These are phyloP conservation scores for Vachellia collinsii DNA, from an alignment of 306 rosid species.

Conservation along the genomic window DNA sequence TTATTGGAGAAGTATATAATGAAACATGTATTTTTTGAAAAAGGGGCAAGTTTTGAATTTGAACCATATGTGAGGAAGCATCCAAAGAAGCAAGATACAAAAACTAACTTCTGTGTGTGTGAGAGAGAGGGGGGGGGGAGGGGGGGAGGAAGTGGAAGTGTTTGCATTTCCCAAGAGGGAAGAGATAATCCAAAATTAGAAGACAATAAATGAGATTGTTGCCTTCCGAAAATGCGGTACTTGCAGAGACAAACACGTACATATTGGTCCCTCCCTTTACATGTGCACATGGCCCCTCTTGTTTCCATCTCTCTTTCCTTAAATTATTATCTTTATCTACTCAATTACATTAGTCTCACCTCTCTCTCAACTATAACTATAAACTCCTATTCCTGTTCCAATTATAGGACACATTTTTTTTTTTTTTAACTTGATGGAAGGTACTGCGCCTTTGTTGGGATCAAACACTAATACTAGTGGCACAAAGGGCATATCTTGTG, in stretches of 20 bases:
- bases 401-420: too few relatives aligned
- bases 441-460: too few relatives aligned
- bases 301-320: too few relatives aligned
- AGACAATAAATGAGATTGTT: slow-evolving; percentile 46
- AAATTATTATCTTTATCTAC: too few relatives aligned
- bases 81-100: slow-evolving; percentile 25
- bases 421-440: too few relatives aligned
- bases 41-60: slow-evolving; percentile 8
- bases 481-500: too few relatives aligned
- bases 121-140: neutral
- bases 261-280: slow-evolving; percentile 43
- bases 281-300: slow-evolving; percentile 10
- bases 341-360: too few relatives aligned
- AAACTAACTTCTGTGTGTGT: neutral
- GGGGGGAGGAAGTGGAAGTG: neutral
- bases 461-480: too few relatives aligned
- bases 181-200: slow-evolving; percentile 46
- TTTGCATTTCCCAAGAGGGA: slow-evolving; percentile 35
- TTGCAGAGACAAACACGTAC: neutral
- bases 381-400: too few relatives aligned
- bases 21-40: neutral
- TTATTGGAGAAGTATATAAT: neutral
- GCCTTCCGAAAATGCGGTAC: slow-evolving; percentile 53
- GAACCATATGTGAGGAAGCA: slow-evolving; percentile 10
- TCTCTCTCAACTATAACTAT: too few relatives aligned